Evolutionary conservation across 495 filamentous ascomycete genomes (phyloP), one percentile per base, ranked within the genome.

Genomic region (Tetracladium setigerum): DNA sequence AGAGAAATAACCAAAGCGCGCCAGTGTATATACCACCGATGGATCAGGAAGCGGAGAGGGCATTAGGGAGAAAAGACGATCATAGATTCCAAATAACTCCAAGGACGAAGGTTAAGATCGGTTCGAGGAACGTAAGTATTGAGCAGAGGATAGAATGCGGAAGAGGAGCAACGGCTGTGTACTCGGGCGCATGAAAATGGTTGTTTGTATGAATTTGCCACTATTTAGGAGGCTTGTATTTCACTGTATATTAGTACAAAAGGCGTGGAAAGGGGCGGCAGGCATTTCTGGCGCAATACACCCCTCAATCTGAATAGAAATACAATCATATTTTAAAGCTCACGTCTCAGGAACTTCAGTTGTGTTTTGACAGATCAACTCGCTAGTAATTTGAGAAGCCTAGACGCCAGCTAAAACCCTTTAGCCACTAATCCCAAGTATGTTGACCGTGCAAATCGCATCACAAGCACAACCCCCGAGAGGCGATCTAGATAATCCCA

Each of bases 141-240:
- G 89, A 95, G 66, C 92, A 97, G 72, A 80, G 81, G 43, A 80
- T 96, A 9, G 86, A 86, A 59, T 96, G 91, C 66, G 92, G 92
- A 18, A 75, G 86, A 46, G 77, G 78, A 46, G 83, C 91, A 18
- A 90, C 87, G 50, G 88, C 83, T 12, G 84, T 97, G 12, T 98
- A 90, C 54, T 75, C 72, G 22, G 66, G 58, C 11, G 57, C 62
- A 27, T 74, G 54, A 65, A 6, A 17, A 36, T 9, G 13, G 34
- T 4, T n/a, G 34, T 16, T 4, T 36, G 7, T 27, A 27, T 27
- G 22, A 27, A 27, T 3, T 3, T 3, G 22, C 3, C 22, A 7
- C 22, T 7, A 27, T 27, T 27, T 27, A 7, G 3, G 3, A 3
- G 22, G 22, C 22, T 27, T 46, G 41, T 49, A 33, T 40, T 27